Evolutionary conservation across 1,139 yeast genomes (phyloP).

Genomic region (Zygosaccharomyces pseudobailii): DNA sequence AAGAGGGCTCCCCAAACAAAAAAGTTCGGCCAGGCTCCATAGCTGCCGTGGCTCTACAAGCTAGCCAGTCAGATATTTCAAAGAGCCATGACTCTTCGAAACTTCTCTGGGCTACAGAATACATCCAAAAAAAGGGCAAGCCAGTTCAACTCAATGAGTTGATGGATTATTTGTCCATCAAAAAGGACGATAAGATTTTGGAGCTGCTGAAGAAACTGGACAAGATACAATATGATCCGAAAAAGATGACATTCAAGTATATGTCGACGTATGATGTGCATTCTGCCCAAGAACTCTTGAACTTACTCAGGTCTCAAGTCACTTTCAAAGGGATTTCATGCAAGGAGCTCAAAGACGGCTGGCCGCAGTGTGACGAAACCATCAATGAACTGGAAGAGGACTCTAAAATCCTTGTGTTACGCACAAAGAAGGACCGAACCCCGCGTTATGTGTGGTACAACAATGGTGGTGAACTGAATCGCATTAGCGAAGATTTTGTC

Average conservation of each 20-base stretch:
- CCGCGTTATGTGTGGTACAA: constrained; percentile 94
- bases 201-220: constrained; percentile 72
- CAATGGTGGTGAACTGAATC: constrained; percentile 64
- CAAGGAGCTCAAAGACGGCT: constrained; percentile 89
- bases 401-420: constrained; percentile 70
- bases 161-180: constrained; percentile 34
- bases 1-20: constrained; percentile 25
- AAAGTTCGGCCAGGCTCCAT: constrained; percentile 36
- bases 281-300: constrained; percentile 69
- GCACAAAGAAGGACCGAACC: constrained; percentile 87
- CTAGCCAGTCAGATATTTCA: constrained; percentile 41
- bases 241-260: constrained; percentile 67
- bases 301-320: constrained; percentile 71
- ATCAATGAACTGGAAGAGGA: constrained; percentile 72
- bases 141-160: constrained; percentile 55
- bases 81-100: constrained; percentile 66
- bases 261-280: constrained; percentile 86
- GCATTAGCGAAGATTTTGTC: constrained; percentile 78
- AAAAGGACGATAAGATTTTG: constrained; percentile 47
- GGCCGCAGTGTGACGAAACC: constrained; percentile 87
- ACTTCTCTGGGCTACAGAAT: constrained; percentile 82
- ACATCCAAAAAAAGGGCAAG: constrained; percentile 60
- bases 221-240: constrained; percentile 60
- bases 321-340: constrained; percentile 87
- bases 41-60: constrained; percentile 33